A percentile compares a stretch with the other conserved stretches of the same genome.
These are phyloP conservation scores for Lactifluus subvellereus DNA, from an alignment of 768 basidiomycete genomes.

Conservation along the genomic window DNA sequence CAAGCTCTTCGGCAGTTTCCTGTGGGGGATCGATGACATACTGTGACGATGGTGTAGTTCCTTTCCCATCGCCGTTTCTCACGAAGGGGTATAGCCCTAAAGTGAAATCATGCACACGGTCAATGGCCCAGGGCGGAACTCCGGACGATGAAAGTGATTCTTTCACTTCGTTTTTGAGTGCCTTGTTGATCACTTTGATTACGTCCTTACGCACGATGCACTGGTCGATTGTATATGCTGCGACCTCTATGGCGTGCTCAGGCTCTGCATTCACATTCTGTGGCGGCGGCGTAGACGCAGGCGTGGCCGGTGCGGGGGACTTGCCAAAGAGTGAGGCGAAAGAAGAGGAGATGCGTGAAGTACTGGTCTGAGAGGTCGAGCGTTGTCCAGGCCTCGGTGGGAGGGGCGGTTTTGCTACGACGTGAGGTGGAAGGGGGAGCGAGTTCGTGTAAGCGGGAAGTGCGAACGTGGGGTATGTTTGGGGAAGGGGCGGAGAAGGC, in stretches of 20 bases:
- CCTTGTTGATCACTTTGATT: conserved; percentile 46
- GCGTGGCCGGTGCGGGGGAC: conserved; percentile 15
- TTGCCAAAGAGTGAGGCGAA: conserved; percentile 26
- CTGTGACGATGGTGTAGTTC: conserved; percentile 7
- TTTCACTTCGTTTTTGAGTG: conserved; percentile 52
- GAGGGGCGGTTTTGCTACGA: conserved; percentile 25
- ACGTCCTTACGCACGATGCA: conserved; percentile 50
- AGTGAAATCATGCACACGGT: conserved; percentile 52
- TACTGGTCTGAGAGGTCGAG: conserved; percentile 17
- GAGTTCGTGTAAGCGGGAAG: conserved; percentile 38
- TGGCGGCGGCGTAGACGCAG: conserved; percentile 15
- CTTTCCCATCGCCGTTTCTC: conserved; percentile 25
- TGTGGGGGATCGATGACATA: conserved; percentile 41
- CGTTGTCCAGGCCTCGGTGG: conserved; percentile 30
- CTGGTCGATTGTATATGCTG: conserved; percentile 53
- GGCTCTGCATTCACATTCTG: conserved; percentile 23
- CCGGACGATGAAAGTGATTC: conserved; percentile 37
- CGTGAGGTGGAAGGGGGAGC: conserved; percentile 33
- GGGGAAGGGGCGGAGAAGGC: conserved; percentile 30
- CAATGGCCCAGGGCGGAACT: conserved; percentile 52
- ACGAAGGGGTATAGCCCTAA: conserved; percentile 54
- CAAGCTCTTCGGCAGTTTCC: conserved; percentile 48
- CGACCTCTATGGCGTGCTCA: conserved; percentile 47
- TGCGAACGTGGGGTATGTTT: conserved; percentile 44
- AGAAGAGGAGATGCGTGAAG: conserved; percentile 26